phyloP scores from a whole-genome alignment of 2,329 filamentous ascomycete genomes.

The Chaetomiaceae sp. region DNA sequence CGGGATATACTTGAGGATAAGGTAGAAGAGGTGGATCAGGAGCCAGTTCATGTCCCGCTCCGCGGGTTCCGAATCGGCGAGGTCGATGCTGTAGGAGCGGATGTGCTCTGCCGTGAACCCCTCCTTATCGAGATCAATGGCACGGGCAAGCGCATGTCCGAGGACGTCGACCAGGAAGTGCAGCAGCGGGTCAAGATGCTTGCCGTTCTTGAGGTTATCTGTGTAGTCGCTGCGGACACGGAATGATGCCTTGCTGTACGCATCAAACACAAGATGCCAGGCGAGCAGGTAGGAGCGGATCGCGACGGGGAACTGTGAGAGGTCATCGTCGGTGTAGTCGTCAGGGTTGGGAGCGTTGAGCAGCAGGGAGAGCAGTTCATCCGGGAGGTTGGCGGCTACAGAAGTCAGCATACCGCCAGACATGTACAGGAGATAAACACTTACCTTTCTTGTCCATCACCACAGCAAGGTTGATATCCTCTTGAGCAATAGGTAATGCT shows the following conservation, averaged over 20 bases:
- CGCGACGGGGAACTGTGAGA: slow-evolving; percentile 63
- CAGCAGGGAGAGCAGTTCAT: slow-evolving; percentile 79
- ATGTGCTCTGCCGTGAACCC: slow-evolving; percentile 57
- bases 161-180: slow-evolving; percentile 81
- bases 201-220: slow-evolving; percentile 70
- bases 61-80: slow-evolving; percentile 54
- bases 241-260: slow-evolving; percentile 72
- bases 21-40: slow-evolving; percentile 79
- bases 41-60: slow-evolving; percentile 79
- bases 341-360: slow-evolving; percentile 71
- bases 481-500: slow-evolving; percentile 72
- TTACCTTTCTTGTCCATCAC: slow-evolving; percentile 63
- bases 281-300: slow-evolving; percentile 79
- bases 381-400: slow-evolving; percentile 64
- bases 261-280: slow-evolving; percentile 87
- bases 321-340: slow-evolving; percentile 59
- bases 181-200: slow-evolving; percentile 64
- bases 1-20: slow-evolving; percentile 71
- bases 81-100: slow-evolving; percentile 47
- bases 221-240: slow-evolving; percentile 79
- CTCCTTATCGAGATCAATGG: slow-evolving; percentile 68
- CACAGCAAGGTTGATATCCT: slow-evolving; percentile 75
- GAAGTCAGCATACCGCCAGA: slow-evolving; percentile 3
- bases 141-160: slow-evolving; percentile 68
- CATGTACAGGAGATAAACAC: slow-evolving; percentile 3